These are phyloP conservation scores for Oenanthe sinensis DNA, from an alignment of 129 eudicot species.

Conservation along the genomic window DNA sequence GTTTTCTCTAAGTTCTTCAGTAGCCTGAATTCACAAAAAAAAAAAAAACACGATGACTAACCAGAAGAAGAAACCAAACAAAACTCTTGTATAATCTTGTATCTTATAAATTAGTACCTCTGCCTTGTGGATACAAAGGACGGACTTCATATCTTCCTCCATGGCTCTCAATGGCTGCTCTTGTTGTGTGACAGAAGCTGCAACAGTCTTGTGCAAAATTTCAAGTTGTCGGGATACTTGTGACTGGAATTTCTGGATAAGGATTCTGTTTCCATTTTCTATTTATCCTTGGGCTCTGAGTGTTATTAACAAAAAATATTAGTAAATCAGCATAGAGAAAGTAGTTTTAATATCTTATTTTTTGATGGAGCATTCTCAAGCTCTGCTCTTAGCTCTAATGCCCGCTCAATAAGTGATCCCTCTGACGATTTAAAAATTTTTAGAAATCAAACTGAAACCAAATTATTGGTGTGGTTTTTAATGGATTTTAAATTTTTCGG, in stretches of 20 bases:
- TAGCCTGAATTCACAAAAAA: slow-evolving; percentile 37
- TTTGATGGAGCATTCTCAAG: slow-evolving; percentile 72
- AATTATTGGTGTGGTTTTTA: too few species aligned
- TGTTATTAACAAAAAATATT: neutral
- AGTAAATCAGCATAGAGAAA: neutral
- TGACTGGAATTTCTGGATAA: slow-evolving; percentile 67
- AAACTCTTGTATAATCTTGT: neutral
- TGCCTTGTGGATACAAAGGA: slow-evolving; percentile 71
- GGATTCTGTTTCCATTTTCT: slow-evolving; percentile 78
- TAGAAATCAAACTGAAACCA: too few species aligned
- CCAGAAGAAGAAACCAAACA: neutral
- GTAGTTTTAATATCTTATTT: neutral
- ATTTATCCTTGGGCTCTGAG: slow-evolving; percentile 90
- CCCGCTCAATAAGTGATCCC: slow-evolving; percentile 82
- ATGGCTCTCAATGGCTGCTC: slow-evolving; percentile 72
- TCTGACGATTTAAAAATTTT: too few species aligned
- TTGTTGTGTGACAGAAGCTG: slow-evolving; percentile 78
- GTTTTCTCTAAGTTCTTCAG: slow-evolving; percentile 66
- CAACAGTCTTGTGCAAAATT: slow-evolving; percentile 68
- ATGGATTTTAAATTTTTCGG: too few species aligned
- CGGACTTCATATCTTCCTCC: slow-evolving; percentile 94
- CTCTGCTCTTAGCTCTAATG: slow-evolving; percentile 82
- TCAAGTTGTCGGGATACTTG: slow-evolving; percentile 76
- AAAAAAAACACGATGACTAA: neutral
- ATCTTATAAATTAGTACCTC: slow-evolving; percentile 34